These are phyloP conservation scores for Paracamarosporium sp. DNA, from an alignment of 2,329 filamentous ascomycete species.

Conservation along the genomic window DNA sequence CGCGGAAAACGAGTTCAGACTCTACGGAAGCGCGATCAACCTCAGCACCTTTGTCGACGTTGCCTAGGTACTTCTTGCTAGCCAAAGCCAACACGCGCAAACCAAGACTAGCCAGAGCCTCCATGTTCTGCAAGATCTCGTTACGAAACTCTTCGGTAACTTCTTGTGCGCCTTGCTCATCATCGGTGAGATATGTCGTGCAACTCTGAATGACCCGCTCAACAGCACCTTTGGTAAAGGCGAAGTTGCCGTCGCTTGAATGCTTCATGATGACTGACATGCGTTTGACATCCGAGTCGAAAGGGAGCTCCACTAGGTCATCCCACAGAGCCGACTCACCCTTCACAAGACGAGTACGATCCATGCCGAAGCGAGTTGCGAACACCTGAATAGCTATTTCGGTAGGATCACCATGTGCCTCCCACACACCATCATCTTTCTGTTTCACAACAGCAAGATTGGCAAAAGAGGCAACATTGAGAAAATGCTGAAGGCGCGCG, in stretches of 20 bases:
- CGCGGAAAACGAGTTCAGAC: slow-evolving; percentile 72
- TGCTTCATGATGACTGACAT: slow-evolving; percentile 65
- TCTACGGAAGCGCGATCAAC: slow-evolving; percentile 76
- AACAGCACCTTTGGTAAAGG: slow-evolving; percentile 72
- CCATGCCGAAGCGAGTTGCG: slow-evolving; percentile 70
- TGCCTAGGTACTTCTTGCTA: slow-evolving; percentile 51
- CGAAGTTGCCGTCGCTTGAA: slow-evolving; percentile 42
- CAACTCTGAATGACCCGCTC: slow-evolving; percentile 61
- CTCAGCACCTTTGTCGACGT: slow-evolving; percentile 59
- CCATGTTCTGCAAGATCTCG: slow-evolving; percentile 72
- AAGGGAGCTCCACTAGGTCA: slow-evolving; percentile 69
- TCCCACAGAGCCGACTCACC: slow-evolving; percentile 27
- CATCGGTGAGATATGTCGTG: slow-evolving; percentile 64
- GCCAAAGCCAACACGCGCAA: slow-evolving; percentile 74
- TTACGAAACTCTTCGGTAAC: too few species aligned
- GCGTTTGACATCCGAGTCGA: slow-evolving; percentile 76
- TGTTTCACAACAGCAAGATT: slow-evolving; percentile 58
- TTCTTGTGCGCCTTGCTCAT: slow-evolving; percentile 58
- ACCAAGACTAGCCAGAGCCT: slow-evolving; percentile 68
- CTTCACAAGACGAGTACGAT: slow-evolving; percentile 51
- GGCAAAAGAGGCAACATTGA: slow-evolving; percentile 47
- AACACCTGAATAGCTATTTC: slow-evolving; percentile 79
- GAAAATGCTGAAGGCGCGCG: slow-evolving; percentile 23
- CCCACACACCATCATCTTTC: slow-evolving; percentile 47
- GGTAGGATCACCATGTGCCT: slow-evolving; percentile 53